phyloP scores from a whole-genome alignment of 1,284 basidiomycete species.

The Moniliella sp. region DNA sequence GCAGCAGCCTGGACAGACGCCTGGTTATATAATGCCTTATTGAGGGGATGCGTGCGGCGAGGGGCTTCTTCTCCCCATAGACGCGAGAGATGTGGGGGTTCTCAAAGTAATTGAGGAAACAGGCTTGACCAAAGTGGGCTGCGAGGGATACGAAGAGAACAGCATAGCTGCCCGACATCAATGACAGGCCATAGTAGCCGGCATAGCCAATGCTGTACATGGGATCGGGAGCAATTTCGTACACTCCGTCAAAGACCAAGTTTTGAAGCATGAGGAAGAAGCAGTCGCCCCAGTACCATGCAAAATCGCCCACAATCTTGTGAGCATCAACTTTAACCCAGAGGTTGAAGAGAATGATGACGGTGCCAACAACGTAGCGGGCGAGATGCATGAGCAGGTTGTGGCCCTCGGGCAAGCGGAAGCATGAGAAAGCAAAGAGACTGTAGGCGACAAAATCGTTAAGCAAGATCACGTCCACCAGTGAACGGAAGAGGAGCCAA shows the following conservation, averaged over 20 bases:
- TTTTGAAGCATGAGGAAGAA: conserved; percentile 58
- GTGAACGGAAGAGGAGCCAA: conserved; percentile 73
- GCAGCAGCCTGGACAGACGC: conserved; percentile 11
- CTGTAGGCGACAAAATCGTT: conserved; percentile 76
- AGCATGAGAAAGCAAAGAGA: conserved; percentile 61
- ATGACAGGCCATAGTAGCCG: conserved; percentile 72
- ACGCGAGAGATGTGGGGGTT: conserved; percentile 53
- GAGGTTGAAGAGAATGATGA: conserved; percentile 75
- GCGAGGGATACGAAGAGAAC: conserved; percentile 78
- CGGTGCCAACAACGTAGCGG: conserved; percentile 65
- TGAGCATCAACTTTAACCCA: conserved; percentile 98
- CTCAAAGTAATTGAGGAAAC: conserved; percentile 86
- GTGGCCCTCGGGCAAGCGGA: conserved; percentile 51
- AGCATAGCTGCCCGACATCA: conserved; percentile 65
- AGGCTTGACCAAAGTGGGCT: conserved; percentile 82
- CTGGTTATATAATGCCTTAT: conserved; percentile 14
- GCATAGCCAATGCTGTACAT: conserved; percentile 64
- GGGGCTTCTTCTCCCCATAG: conserved; percentile 23
- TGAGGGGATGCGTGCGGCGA: conserved; percentile 8
- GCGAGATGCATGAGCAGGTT: conserved; percentile 53
- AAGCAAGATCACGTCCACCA: conserved; percentile 80
- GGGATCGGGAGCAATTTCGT: conserved; percentile 66
- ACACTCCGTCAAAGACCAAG: conserved; percentile 89
- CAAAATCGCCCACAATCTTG: conserved; percentile 63
- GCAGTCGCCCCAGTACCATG: conserved; percentile 86